These are phyloP conservation scores for Monascus ruber DNA, from an alignment of 2,329 filamentous ascomycete genomes.

Conservation along the genomic window DNA sequence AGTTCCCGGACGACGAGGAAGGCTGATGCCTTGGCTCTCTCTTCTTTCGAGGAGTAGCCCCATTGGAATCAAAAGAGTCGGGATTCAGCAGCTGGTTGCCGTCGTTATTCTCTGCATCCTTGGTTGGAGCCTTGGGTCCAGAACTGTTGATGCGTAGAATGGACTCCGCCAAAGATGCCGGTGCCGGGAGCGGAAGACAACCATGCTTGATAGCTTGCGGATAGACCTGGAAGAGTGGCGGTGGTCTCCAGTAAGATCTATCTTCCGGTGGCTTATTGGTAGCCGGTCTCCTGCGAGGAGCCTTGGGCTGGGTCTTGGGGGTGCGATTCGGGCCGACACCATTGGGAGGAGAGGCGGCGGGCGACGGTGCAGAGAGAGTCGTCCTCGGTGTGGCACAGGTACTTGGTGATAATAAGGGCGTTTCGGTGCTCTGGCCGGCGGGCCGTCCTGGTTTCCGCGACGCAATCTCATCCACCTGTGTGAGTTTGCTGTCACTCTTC, in stretches of 20 bases:
- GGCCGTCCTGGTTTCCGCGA: slow-evolving; percentile 8
- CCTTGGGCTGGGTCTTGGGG: slow-evolving; percentile 10
- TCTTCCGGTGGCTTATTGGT: slow-evolving; percentile 13
- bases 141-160: slow-evolving; percentile 47
- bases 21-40: slow-evolving; percentile 23
- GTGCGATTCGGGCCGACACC: slow-evolving; percentile 3
- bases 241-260: slow-evolving; percentile 48
- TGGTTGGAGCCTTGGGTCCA: slow-evolving; percentile 10
- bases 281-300: slow-evolving; percentile 7
- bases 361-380: slow-evolving; percentile 12
- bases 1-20: slow-evolving; percentile 24
- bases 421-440: slow-evolving; percentile 6
- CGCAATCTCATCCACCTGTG: slow-evolving; percentile 20
- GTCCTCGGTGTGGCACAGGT: slow-evolving; percentile 16
- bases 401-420: slow-evolving; percentile 14
- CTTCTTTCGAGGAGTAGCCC: slow-evolving; percentile 14
- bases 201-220: slow-evolving; percentile 70
- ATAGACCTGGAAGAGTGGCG: slow-evolving; percentile 77
- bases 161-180: slow-evolving; percentile 55
- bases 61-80: slow-evolving; percentile 1
- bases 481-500: slow-evolving; percentile 17
- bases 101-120: slow-evolving; percentile 8
- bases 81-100: slow-evolving; percentile 7
- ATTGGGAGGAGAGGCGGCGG: slow-evolving; percentile 12
- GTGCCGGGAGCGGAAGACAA: slow-evolving; percentile 56